Evolutionary conservation across 768 basidiomycete species (phyloP), one percentile per base, ranked within the genome.

Genomic region (Tubosaeta sp.): DNA sequence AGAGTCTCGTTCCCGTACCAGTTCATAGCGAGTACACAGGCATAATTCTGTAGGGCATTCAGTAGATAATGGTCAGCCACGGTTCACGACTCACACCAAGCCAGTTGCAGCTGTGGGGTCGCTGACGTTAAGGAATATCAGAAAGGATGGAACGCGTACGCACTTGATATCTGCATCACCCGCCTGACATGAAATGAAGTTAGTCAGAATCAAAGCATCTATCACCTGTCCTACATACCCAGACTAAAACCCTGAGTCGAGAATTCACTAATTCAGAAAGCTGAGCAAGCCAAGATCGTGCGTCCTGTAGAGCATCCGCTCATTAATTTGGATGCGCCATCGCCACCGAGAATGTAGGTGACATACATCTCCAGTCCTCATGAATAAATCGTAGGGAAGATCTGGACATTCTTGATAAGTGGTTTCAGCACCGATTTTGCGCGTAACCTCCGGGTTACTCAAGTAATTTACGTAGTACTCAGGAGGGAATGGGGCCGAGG

Each of bases 291-390:
- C 61, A 66, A 8, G 73, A 69, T 44, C 73, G 64, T 32, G 71
- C 73, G 36, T 69, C 66, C 71, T 72, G 39, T 10, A 9, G n/a
- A 32, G 31, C 8, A 22, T 18, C 3, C 2, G 4, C 3, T 38
- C 14, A 21, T 45, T 1, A 22, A 24, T 21, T 39, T 8, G 3
- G 12, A 48, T 43, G 6, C 16, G 41, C n/a, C 13, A 4, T 31
- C 4, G n/a, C 4, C 16, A 7, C 35, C 21, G 13, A 22, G 7
- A 18, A 9, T 22, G 10, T 4, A 43, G n/a, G 35, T 0, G 36
- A 57, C 76, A 49, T 50, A 82, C 81, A 64, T 86, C 84, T 24
- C 84, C 84, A 0, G 83, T 84, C 36, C 52, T 68, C 4, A 34
- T 54, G 59, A 86, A 81, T n/a, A 74, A 52, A 11, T 63, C 50